Percentiles rank a stretch among this genome's conserved stretches.
Conservation (phyloP, 2,329 filamentous ascomycete genomes). For the Cladosporium sp. region DNA sequence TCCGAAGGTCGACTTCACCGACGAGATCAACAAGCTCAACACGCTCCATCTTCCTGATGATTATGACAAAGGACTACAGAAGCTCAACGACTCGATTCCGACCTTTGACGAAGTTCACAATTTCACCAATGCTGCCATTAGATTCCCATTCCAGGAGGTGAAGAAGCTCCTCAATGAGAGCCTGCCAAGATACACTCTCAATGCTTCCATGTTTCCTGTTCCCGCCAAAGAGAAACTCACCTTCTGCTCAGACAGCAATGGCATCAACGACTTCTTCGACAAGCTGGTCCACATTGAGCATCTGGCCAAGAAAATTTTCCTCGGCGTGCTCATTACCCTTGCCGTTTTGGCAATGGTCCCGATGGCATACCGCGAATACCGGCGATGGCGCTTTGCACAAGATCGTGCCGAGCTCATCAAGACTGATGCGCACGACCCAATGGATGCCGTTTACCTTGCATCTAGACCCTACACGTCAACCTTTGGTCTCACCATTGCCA, state of each 20-base stretch:
- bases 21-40: constrained; percentile 66
- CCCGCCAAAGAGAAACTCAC: constrained; percentile 78
- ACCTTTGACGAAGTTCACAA: constrained; percentile 83
- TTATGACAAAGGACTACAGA: constrained; percentile 68
- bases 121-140: constrained; percentile 72
- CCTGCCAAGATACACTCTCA: constrained; percentile 74
- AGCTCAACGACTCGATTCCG: constrained; percentile 77
- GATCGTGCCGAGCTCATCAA: constrained; percentile 68
- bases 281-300: constrained; percentile 67
- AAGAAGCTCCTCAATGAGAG: constrained; percentile 71
- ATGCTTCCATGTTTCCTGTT: constrained; percentile 76
- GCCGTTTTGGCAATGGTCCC: constrained; percentile 74
- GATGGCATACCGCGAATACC: constrained; percentile 79
- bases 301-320: constrained; percentile 71
- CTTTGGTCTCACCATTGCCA: constrained; percentile 70
- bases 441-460: constrained; percentile 87
- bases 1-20: constrained; percentile 66
- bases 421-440: constrained; percentile 69
- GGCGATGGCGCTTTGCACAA: constrained; percentile 73
- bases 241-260: constrained; percentile 86
- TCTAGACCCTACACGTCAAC: constrained; percentile 76
- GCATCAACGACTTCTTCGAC: constrained; percentile 81
- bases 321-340: constrained; percentile 70
- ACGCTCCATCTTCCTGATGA: constrained; percentile 68
- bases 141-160: constrained; percentile 78